Evolutionary conservation across 192 early-diverging fungal species (phyloP).

Genomic region (Nowakowskiella sp.): DNA sequence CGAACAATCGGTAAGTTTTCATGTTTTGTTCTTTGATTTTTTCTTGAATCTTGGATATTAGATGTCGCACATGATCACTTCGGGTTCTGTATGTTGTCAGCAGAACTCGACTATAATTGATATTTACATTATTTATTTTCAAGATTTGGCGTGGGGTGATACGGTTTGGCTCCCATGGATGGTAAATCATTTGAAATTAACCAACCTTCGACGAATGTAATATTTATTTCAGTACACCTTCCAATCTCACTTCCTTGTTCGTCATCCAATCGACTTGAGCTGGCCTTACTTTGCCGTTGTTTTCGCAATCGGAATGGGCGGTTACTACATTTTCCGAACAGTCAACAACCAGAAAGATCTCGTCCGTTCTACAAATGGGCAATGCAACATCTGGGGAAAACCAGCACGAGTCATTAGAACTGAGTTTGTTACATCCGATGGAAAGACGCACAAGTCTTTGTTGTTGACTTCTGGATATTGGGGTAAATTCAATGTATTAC

Average conservation of each 20-base stretch:
- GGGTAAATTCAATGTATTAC: conserved; percentile 34
- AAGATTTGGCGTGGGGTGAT: conserved; percentile 72
- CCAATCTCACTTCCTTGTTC: conserved; percentile 69
- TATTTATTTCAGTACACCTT: conserved; percentile 52
- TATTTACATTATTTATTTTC: not conserved
- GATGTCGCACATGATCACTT: conserved; percentile 82
- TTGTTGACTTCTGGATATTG: conserved; percentile 70
- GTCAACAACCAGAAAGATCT: conserved; percentile 77
- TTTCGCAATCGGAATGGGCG: conserved; percentile 46
- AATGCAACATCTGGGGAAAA: conserved; percentile 70
- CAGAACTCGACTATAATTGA: not conserved
- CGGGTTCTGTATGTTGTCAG: conserved; percentile 51
- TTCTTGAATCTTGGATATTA: not conserved
- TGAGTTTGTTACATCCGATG: conserved; percentile 63
- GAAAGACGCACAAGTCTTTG: conserved; percentile 55
- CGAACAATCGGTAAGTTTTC: conserved; percentile 52
- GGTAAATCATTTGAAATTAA: conserved; percentile 21
- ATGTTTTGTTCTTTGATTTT: not conserved
- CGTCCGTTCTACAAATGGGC: conserved; percentile 57
- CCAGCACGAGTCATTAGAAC: conserved; percentile 66
- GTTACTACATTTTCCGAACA: conserved; percentile 73
- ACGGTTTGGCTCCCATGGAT: conserved; percentile 72
- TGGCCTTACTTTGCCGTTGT: conserved; percentile 40
- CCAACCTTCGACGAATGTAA: not conserved
- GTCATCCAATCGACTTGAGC: conserved; percentile 62